Evolutionary conservation across 345 rosid genomes (phyloP).

Genomic region (Eucalyptus tenuipes): DNA sequence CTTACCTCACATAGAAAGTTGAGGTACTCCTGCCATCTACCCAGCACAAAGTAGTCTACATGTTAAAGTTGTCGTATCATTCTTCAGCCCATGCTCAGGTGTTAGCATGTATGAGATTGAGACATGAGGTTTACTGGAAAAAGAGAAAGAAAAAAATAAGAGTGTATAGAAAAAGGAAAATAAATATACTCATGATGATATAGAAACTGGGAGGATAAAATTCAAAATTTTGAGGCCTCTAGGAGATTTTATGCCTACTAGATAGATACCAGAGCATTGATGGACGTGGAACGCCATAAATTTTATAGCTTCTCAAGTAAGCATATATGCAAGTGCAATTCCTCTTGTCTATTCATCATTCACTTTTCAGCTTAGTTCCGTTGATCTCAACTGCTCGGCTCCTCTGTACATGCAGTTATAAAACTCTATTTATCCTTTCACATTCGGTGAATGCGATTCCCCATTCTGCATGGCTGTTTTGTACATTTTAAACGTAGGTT

Average conservation of each 20-base stretch:
- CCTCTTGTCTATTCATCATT: neutral
- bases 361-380: neutral
- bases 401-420: neutral
- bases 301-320: neutral
- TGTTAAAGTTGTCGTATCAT: neutral
- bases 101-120: neutral
- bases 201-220: neutral
- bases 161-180: neutral
- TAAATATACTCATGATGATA: neutral
- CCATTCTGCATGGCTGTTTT: neutral
- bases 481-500: neutral
- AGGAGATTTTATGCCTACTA: neutral
- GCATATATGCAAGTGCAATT: slow-evolving; percentile 13
- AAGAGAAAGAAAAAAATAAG: neutral
- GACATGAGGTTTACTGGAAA: neutral
- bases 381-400: neutral
- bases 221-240: slow-evolving; percentile 33
- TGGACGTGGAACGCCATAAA: neutral
- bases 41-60: slow-evolving; percentile 20
- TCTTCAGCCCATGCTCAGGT: neutral
- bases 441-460: neutral
- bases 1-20: slow-evolving; percentile 58
- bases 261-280: neutral
- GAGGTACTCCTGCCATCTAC: slow-evolving; percentile 79
- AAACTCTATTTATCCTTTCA: neutral